Base-by-base conservation (phyloP, 2,329 filamentous ascomycete species). In the Ascosphaera aggregata region DNA sequence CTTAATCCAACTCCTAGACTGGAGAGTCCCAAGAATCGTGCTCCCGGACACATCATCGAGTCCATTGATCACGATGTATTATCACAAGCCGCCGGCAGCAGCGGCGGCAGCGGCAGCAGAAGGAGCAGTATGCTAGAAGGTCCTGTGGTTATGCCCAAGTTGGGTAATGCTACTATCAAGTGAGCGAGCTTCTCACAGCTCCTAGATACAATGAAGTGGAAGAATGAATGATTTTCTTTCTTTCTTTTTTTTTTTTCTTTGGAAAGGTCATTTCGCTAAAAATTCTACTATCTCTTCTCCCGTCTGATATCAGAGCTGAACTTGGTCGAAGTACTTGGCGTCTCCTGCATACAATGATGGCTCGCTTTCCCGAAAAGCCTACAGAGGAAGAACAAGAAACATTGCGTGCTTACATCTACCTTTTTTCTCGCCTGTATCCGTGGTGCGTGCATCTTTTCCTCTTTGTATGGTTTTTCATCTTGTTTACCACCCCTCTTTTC, bases 271-370 rank as follows among this genome's bases (percentile, higher is more conserved):
- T 34, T 38, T 24, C 36, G 36, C 20, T 31, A n/a, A 27, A 11
- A 17, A 13, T 18, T 15, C 22, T 17, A 8, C 34, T 24, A 34
- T 15, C 36, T 19, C 17, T 34, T 11, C 35, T 24, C n/a, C 7
- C 18, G 15, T 41, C 34, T 22, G 35, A 34, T n/a, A 37, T 42
- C n/a, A 69, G 65, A 54, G 71, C 68, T 43, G 72, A 76, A 54
- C 60, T 76, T 19, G 72, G 72, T 43, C 65, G 71, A 43, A 68
- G 72, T 41, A 66, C 71, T 27, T 76, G 72, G 72, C 73, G 73
- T 49, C 63, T 73, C 45, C 63, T 76, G 45, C 72, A 76, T 52
- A 76, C 72, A 15, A 71, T 71, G 42, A 73, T 76, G 60, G 70
- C 69, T 39, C 64, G 70, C 45, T 76, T 73, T 49, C 72, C 72